Percentiles rank a stretch among this genome's conserved stretches.
These are phyloP conservation scores for Leccinum subrobustum DNA, from an alignment of 1,284 basidiomycete species.

Conservation along the genomic window DNA sequence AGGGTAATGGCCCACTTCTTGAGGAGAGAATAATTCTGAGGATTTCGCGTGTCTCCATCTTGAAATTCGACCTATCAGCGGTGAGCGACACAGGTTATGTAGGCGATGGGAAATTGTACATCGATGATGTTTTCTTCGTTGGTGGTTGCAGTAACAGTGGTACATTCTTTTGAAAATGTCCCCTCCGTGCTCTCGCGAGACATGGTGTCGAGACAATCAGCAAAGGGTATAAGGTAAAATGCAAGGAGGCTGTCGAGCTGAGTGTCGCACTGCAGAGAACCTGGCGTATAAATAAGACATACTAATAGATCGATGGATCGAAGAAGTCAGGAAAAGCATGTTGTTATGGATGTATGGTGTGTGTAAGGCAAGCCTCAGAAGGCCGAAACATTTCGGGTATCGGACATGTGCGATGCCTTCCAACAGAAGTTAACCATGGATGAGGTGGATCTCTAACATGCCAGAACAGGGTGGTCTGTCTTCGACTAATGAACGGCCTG, in stretches of 20 bases:
- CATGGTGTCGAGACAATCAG: conserved; percentile 9
- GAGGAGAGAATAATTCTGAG: conserved; percentile 19
- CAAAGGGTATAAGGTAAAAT: neutral
- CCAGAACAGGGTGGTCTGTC: neutral
- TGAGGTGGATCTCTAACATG: neutral
- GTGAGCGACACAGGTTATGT: conserved; percentile 3
- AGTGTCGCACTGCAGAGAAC: neutral
- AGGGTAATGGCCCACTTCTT: conserved; percentile 32
- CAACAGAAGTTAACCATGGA: neutral
- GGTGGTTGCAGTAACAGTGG: neutral
- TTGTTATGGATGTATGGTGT: neutral
- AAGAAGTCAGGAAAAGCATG: neutral
- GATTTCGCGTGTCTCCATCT: conserved; percentile 27
- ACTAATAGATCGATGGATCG: neutral
- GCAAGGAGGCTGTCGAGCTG: neutral
- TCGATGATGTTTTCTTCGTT: conserved; percentile 10
- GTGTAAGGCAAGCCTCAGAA: neutral
- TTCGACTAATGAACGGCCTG: neutral
- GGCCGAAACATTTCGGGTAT: neutral
- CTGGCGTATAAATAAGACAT: neutral
- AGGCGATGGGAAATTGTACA: conserved; percentile 2
- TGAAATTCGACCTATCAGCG: conserved; percentile 28
- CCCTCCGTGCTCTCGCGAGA: conserved; percentile 5
- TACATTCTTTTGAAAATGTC: conserved; percentile 2
- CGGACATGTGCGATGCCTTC: neutral